Evolutionary conservation across 208 protist genomes (phyloP).

Genomic region (Leishmania gerbilli): DNA sequence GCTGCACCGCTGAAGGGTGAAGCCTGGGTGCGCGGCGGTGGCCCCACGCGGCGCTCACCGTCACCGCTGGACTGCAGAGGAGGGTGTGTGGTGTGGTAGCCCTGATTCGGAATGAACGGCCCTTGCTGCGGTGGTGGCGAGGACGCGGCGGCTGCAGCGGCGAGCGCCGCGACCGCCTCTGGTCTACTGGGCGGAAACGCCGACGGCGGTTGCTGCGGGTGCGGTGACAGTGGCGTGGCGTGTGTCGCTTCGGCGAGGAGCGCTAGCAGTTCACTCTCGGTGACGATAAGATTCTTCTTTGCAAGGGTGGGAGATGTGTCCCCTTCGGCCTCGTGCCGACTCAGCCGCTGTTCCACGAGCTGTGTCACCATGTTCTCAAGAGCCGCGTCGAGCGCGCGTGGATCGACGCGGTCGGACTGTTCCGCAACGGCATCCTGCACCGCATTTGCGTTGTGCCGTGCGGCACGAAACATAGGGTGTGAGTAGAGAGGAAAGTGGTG

Average conservation of each 20-base stretch:
- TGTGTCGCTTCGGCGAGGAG: slow-evolving; percentile 8
- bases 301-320: neutral
- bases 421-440: slow-evolving; percentile 9
- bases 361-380: slow-evolving; percentile 53
- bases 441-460: slow-evolving; percentile 9
- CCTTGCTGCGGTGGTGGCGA: neutral
- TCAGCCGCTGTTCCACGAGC: slow-evolving; percentile 34
- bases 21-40: neutral
- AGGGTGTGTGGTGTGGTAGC: neutral
- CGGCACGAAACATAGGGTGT: slow-evolving; percentile 62
- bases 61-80: neutral
- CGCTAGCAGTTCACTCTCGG: slow-evolving; percentile 21
- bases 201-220: neutral
- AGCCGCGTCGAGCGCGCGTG: slow-evolving; percentile 25
- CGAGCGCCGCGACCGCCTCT: neutral
- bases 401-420: slow-evolving; percentile 14
- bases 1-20: neutral
- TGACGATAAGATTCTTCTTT: neutral
- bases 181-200: neutral
- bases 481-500: slow-evolving; percentile 77
- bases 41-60: neutral
- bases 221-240: neutral
- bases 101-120: neutral
- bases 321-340: neutral
- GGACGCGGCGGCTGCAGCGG: neutral